phyloP scores from a whole-genome alignment of 192 early-diverging fungal species.

The Coemansia sp. region DNA sequence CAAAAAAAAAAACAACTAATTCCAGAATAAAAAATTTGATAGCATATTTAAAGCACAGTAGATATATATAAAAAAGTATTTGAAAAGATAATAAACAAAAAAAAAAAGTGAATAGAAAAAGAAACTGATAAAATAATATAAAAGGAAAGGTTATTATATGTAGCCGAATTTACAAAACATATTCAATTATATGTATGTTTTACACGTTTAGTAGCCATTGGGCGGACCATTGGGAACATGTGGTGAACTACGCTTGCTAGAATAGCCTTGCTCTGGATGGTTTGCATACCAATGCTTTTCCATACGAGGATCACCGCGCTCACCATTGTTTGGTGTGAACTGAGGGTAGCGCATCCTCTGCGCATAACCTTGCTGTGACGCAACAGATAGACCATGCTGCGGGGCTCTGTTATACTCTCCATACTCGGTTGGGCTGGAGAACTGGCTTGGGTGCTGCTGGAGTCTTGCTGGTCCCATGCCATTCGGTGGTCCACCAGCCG shows the following conservation, averaged over 20 bases:
- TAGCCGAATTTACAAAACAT: too few species aligned
- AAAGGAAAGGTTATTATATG: background rate
- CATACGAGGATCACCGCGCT: background rate
- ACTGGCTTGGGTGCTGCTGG: background rate
- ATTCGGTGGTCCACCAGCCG: background rate
- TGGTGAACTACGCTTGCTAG: conserved; percentile 3
- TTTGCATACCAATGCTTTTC: conserved; percentile 2
- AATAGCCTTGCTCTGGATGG: conserved; percentile 2
- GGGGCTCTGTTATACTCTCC: conserved; percentile 1
- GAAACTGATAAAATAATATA: background rate
- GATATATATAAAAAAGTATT: background rate
- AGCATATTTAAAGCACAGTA: background rate
- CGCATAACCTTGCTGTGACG: background rate
- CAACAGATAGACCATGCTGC: background rate
- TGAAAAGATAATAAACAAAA: background rate
- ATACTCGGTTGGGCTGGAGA: background rate
- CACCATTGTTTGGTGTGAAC: too few species aligned
- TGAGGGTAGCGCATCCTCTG: background rate
- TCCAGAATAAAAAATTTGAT: background rate
- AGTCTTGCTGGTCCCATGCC: conserved; percentile 1
- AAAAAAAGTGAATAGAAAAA: background rate
- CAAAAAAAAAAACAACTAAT: too few species aligned
- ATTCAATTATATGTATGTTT: too few species aligned
- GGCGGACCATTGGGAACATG: background rate
- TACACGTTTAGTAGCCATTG: background rate